Evolutionary conservation across 1,284 basidiomycete genomes (phyloP).

Genomic region (Ustilago xerochloae): DNA sequence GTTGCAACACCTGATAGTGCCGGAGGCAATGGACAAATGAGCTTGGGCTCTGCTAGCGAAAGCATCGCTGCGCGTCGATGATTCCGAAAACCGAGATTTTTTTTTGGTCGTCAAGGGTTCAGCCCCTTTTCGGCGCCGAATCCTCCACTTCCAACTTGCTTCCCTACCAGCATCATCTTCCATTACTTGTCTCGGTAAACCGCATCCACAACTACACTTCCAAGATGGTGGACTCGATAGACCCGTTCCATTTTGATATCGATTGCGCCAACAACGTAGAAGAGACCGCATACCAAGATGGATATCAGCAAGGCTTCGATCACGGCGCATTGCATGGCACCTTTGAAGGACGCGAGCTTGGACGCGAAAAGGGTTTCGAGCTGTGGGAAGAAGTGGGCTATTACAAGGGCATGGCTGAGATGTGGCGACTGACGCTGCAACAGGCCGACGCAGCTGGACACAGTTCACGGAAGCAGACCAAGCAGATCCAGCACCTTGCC

Average conservation of each 20-base stretch:
- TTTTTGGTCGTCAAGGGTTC: constrained; percentile 13
- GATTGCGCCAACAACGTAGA: constrained; percentile 59
- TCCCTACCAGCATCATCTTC: constrained; percentile 40
- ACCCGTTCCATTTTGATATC: constrained; percentile 40
- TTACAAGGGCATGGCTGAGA: constrained; percentile 83
- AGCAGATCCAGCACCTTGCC: constrained; percentile 74
- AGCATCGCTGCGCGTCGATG: constrained; percentile 30
- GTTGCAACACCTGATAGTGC: constrained; percentile 3
- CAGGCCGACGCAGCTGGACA: constrained; percentile 30
- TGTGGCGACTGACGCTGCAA: constrained; percentile 72
- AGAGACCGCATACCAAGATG: constrained; percentile 77
- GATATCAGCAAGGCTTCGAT: constrained; percentile 80
- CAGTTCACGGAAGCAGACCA: constrained; percentile 67
- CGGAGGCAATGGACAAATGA: constrained; percentile 6
- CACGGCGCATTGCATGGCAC: constrained; percentile 90
- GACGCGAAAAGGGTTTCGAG: constrained; percentile 89
- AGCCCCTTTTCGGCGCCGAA: constrained; percentile 1
- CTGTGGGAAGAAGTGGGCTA: constrained; percentile 97
- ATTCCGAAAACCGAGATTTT: constrained; percentile 19
- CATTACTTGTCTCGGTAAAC: no score
- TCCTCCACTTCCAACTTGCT: constrained; percentile 22
- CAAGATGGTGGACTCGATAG: constrained; percentile 13
- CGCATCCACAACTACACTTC: no score
- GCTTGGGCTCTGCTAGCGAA: constrained; percentile 44
- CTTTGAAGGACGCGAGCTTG: constrained; percentile 90